Percentiles rank a stretch among this genome's conserved stretches.
phyloP scores from a whole-genome alignment of 2,329 filamentous ascomycete genomes.

The Phyllosticta paracitricarpa region DNA sequence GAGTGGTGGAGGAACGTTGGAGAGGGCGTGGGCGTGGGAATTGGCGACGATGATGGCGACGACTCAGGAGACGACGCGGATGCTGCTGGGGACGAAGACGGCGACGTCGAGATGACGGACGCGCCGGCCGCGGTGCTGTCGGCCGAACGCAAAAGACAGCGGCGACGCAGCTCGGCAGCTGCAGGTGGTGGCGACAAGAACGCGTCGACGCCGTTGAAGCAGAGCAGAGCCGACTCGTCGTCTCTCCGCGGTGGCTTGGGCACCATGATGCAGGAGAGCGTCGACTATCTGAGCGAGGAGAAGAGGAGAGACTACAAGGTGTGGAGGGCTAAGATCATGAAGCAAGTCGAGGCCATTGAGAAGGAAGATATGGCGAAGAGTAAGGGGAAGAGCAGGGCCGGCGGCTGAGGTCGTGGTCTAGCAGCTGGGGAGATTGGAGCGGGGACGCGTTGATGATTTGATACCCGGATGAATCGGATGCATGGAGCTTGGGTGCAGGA shows the following conservation, averaged over 20 bases:
- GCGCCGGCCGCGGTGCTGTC: background rate
- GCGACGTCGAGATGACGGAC: slow-evolving; percentile 22
- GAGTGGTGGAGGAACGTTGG: slow-evolving; percentile 14
- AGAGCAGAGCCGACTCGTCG: slow-evolving; percentile 12
- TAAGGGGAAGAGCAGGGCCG: background rate
- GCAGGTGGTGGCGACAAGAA: background rate
- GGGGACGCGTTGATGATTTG: background rate
- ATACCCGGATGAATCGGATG: no score
- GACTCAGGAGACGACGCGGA: slow-evolving; percentile 22
- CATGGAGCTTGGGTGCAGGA: no score
- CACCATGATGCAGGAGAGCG: slow-evolving; percentile 66
- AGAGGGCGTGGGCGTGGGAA: background rate
- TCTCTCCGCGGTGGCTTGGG: slow-evolving; percentile 35
- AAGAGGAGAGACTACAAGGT: slow-evolving; percentile 49
- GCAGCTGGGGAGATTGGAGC: background rate
- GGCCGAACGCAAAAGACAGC: background rate
- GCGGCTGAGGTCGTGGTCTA: background rate
- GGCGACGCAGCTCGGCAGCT: slow-evolving; percentile 26
- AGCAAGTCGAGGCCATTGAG: slow-evolving; percentile 34
- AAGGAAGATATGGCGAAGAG: background rate
- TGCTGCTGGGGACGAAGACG: slow-evolving; percentile 29
- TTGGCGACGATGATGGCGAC: slow-evolving; percentile 17
- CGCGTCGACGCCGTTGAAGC: slow-evolving; percentile 23
- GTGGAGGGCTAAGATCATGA: slow-evolving; percentile 56
- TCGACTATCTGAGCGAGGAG: slow-evolving; percentile 59